Conservation (phyloP, 108 stramenopile species). For the Cyclotella cryptica region DNA sequence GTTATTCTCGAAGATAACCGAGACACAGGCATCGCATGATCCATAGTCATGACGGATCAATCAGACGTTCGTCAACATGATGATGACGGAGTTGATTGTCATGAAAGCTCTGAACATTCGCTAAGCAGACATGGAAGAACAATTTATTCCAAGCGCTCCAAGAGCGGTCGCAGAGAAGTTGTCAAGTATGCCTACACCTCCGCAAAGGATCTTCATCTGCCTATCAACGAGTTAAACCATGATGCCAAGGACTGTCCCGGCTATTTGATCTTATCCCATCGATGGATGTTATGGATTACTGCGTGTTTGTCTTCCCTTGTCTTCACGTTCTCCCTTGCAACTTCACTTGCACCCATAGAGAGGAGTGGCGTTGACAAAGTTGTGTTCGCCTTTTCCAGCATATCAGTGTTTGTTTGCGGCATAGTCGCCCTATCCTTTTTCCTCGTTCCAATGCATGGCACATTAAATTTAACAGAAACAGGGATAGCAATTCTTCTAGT, state of each 20-base stretch:
- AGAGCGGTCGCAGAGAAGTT: neutral
- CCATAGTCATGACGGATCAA: neutral
- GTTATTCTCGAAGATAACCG: too few species aligned
- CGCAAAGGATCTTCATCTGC: neutral
- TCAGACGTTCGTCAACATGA: neutral
- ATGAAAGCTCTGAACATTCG: neutral
- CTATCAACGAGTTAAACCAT: neutral
- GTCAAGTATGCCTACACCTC: neutral
- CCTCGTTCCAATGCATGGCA: neutral
- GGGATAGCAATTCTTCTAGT: neutral
- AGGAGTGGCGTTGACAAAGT: neutral
- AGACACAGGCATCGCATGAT: neutral
- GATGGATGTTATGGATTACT: neutral
- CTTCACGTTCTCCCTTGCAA: neutral
- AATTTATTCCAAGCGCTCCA: neutral
- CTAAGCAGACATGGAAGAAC: neutral
- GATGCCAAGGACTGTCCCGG: neutral
- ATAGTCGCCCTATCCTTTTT: neutral
- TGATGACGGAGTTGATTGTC: neutral
- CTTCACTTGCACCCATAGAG: neutral
- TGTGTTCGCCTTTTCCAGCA: neutral
- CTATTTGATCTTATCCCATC: neutral
- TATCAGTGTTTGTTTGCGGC: neutral
- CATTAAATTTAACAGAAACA: neutral
- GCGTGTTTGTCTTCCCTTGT: conserved; percentile 3